A percentile compares a stretch with the other conserved stretches of the same genome.
Evolutionary conservation across 352 stramenopile species (phyloP).

Genomic region (Phytophthora pluvialis): DNA sequence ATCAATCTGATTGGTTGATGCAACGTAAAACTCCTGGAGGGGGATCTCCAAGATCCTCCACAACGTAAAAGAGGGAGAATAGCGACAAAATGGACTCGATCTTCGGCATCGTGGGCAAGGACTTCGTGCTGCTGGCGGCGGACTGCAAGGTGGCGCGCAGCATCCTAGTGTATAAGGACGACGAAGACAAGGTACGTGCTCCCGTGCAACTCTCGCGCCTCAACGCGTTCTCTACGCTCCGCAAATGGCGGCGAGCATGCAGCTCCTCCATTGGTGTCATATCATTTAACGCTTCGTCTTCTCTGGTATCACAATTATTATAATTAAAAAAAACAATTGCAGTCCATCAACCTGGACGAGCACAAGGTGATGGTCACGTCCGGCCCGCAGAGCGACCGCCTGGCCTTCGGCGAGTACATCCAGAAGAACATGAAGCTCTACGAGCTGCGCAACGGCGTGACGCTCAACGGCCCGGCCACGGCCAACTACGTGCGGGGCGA

Average conservation of each 20-base stretch:
- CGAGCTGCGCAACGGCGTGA: constrained; percentile 88
- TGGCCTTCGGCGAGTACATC: constrained; percentile 88
- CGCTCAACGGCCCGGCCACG: constrained; percentile 78
- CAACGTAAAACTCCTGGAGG: constrained; percentile 2
- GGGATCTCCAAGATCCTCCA: constrained; percentile 37
- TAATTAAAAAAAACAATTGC: not conserved
- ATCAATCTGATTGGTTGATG: constrained; percentile 5
- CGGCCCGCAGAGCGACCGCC: constrained; percentile 80
- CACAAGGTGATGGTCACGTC: constrained; percentile 86
- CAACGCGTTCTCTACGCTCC: not conserved
- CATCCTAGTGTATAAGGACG: constrained; percentile 94
- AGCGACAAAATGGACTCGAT: constrained; percentile 83
- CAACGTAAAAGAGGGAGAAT: constrained; percentile 35
- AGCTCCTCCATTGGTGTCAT: not conserved
- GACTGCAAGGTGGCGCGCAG: constrained; percentile 91
- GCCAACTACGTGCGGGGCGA: constrained; percentile 88
- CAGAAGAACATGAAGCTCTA: constrained; percentile 94
- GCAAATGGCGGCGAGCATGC: not conserved
- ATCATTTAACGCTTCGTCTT: constrained; percentile 12
- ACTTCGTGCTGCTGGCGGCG: constrained; percentile 92
- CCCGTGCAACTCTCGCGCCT: not conserved
- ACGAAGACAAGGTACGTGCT: constrained; percentile 90
- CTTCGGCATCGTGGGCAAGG: constrained; percentile 91
- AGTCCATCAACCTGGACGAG: constrained; percentile 80
- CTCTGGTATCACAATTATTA: not conserved